A percentile compares a stretch with the other conserved stretches of the same genome.
Evolutionary conservation across 345 rosid genomes (phyloP).

Genomic region (Geranium rotundifolium): DNA sequence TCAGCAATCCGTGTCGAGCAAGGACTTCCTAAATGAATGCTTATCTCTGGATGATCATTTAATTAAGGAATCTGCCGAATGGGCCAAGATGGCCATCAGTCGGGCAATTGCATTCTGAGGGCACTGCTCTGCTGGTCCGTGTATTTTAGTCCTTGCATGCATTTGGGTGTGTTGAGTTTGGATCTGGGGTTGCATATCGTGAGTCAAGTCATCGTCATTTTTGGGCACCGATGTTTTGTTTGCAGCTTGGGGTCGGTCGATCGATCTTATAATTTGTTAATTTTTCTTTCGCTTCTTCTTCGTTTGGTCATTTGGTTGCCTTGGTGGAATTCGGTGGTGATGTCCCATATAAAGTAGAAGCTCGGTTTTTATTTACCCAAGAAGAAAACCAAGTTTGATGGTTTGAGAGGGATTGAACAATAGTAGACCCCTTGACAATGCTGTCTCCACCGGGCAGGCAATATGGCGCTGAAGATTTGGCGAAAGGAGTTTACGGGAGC

Average conservation of each 20-base stretch:
- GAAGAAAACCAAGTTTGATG: conserved; percentile 7
- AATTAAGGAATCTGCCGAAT: conserved; percentile 60
- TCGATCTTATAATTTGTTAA: conserved; percentile 6
- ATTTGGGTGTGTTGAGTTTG: conserved; percentile 40
- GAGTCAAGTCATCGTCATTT: conserved; percentile 38
- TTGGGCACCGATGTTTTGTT: conserved; percentile 6
- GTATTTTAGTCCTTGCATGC: conserved; percentile 35
- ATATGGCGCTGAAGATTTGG: background rate
- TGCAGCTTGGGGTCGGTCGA: conserved; percentile 10
- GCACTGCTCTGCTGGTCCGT: conserved; percentile 5
- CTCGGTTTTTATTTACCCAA: conserved; percentile 5
- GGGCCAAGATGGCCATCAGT: conserved; percentile 52
- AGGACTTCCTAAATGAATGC: conserved; percentile 44
- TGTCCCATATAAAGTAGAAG: conserved; percentile 9
- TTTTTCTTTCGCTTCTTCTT: conserved; percentile 6
- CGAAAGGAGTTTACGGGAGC: too few relatives aligned
- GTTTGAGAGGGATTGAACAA: conserved; percentile 8
- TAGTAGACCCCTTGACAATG: too few relatives aligned
- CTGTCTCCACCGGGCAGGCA: conserved; percentile 5
- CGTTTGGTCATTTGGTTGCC: background rate
- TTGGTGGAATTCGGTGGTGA: conserved; percentile 15
- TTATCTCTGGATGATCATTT: conserved; percentile 38
- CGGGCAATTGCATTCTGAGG: conserved; percentile 43
- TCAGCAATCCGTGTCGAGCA: conserved; percentile 44
- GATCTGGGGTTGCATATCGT: conserved; percentile 27